A percentile compares a stretch with the other conserved stretches of the same genome.
phyloP scores from a whole-genome alignment of 139 green algal genomes.

The Chlamydomonas schloesseri region DNA sequence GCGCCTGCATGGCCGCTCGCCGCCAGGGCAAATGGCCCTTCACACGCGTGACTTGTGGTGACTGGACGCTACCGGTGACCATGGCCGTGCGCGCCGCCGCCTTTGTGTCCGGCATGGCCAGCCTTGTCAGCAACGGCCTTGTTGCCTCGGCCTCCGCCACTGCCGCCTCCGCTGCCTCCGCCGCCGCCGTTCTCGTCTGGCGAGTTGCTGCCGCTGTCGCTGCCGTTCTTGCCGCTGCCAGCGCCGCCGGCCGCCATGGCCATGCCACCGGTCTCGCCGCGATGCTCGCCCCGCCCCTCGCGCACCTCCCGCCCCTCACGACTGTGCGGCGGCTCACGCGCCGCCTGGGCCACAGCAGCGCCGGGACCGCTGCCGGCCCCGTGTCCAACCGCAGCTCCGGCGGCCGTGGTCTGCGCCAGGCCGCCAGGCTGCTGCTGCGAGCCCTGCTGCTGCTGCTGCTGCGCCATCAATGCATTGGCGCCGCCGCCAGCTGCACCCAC shows the following conservation, averaged over 20 bases:
- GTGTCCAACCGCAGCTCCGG: background rate
- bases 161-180: background rate
- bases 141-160: background rate
- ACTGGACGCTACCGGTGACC: background rate
- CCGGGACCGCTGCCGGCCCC: no score
- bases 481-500: no score
- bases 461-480: no score
- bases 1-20: no score
- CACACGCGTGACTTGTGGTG: no score
- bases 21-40: no score
- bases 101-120: slow-evolving; percentile 7
- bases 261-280: background rate
- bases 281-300: background rate
- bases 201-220: slow-evolving; percentile 67
- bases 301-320: background rate
- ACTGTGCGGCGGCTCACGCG: background rate
- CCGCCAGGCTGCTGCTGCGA: no score
- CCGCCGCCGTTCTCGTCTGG: slow-evolving; percentile 54
- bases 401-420: background rate
- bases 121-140: slow-evolving; percentile 18
- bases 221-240: slow-evolving; percentile 59
- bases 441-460: no score
- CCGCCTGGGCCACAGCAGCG: background rate
- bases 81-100: background rate
- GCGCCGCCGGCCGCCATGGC: background rate